Percentiles rank a stretch among this genome's conserved stretches.
Conservation (phyloP, 2,329 filamentous ascomycete species). For the Ceratocystis smalleyi region DNA sequence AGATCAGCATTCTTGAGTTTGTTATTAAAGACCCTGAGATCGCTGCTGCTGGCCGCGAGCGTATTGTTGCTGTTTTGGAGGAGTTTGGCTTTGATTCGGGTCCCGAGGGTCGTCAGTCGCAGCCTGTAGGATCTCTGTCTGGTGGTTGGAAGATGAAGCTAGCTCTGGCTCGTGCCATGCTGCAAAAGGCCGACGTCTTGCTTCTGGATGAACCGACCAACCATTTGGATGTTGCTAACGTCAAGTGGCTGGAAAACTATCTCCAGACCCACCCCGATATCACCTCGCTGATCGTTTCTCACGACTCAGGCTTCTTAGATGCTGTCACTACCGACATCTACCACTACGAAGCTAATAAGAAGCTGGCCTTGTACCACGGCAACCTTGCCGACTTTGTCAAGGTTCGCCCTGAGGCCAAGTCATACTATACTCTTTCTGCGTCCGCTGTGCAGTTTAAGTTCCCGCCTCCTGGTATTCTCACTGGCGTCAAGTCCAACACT, state of each 20-base stretch:
- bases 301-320: slow-evolving; percentile 95
- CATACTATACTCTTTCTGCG: slow-evolving; percentile 89
- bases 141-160: slow-evolving; percentile 99
- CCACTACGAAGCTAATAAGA: slow-evolving; percentile 93
- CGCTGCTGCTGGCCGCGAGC: slow-evolving; percentile 58
- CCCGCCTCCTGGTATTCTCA: slow-evolving; percentile 83
- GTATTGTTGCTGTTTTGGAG: slow-evolving; percentile 67
- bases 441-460: slow-evolving; percentile 94
- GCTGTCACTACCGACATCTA: slow-evolving; percentile 98
- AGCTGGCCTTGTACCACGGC: slow-evolving; percentile 72
- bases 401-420: slow-evolving; percentile 84
- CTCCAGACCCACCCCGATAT: slow-evolving; percentile 92
- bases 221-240: slow-evolving; percentile 90
- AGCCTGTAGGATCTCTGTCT: slow-evolving; percentile 85
- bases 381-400: slow-evolving; percentile 75
- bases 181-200: slow-evolving; percentile 90
- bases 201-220: slow-evolving; percentile 97
- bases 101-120: slow-evolving; percentile 71
- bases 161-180: slow-evolving; percentile 86
- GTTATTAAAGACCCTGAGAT: slow-evolving; percentile 80
- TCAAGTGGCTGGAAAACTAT: slow-evolving; percentile 91
- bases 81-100: slow-evolving; percentile 91
- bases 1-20: slow-evolving; percentile 89
- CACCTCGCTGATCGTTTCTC: slow-evolving; percentile 91
- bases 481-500: slow-evolving; percentile 88